phyloP scores from a whole-genome alignment of 1,139 yeast genomes.

The Geotrichum siamense region DNA sequence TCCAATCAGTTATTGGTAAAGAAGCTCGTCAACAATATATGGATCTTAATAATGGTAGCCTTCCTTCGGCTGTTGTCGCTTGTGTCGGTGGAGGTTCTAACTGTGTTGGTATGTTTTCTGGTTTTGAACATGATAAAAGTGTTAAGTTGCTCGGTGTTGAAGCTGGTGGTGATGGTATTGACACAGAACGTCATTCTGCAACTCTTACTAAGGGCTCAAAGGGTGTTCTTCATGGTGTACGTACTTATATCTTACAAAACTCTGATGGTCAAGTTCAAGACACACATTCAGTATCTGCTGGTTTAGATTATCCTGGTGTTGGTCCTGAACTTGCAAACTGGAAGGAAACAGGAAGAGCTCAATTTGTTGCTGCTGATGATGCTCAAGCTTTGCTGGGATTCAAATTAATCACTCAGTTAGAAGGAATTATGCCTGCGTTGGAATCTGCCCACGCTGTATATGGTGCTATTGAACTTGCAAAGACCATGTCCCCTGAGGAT shows the following conservation, averaged over 20 bases:
- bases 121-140: constrained; percentile 71
- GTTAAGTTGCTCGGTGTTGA: constrained; percentile 90
- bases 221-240: constrained; percentile 98
- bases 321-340: constrained; percentile 97
- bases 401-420: constrained; percentile 79
- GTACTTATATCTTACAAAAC: constrained; percentile 85
- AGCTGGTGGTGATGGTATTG: constrained; percentile 97
- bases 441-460: constrained; percentile 94
- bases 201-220: constrained; percentile 87
- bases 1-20: constrained; percentile 94
- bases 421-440: constrained; percentile 97
- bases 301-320: constrained; percentile 97
- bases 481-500: constrained; percentile 70
- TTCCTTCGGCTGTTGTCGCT: constrained; percentile 92
- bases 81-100: constrained; percentile 99
- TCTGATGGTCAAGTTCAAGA: constrained; percentile 93
- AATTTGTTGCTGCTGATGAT: constrained; percentile 86
- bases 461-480: constrained; percentile 87
- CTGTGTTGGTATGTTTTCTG: constrained; percentile 91
- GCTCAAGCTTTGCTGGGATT: constrained; percentile 90
- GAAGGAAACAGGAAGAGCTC: constrained; percentile 90
- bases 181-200: constrained; percentile 82
- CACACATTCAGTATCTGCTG: constrained; percentile 97
- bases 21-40: constrained; percentile 91
- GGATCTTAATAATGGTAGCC: constrained; percentile 64